A percentile compares a stretch with the other conserved stretches of the same genome.
Conservation (phyloP, 164 flowering plant species). For the Chloranthus sessilifolius region DNA sequence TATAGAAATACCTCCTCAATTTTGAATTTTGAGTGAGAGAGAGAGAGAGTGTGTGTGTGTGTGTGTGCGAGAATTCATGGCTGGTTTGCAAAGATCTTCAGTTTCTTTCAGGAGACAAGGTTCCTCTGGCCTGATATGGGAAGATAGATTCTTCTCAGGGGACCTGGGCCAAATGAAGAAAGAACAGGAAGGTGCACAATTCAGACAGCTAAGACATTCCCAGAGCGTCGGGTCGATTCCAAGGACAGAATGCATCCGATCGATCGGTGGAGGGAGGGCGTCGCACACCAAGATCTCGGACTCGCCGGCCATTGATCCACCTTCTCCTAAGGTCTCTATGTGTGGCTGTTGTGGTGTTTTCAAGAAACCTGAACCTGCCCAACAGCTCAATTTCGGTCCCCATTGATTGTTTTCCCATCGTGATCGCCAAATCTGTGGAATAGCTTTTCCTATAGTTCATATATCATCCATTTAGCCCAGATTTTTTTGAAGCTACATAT, state of each 20-base stretch:
- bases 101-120: slow-evolving; percentile 77
- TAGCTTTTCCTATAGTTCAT: no score
- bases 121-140: slow-evolving; percentile 83
- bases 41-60: no score
- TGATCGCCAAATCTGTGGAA: no score
- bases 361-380: slow-evolving; percentile 21
- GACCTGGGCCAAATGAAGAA: slow-evolving; percentile 28
- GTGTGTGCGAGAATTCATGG: slow-evolving; percentile 34
- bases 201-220: slow-evolving; percentile 11
- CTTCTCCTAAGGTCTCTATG: slow-evolving; percentile 54
- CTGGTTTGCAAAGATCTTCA: slow-evolving; percentile 58
- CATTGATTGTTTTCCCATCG: no score
- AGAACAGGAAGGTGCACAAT: slow-evolving; percentile 11
- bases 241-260: slow-evolving; percentile 25
- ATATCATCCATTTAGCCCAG: no score
- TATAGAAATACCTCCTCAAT: neutral
- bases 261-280: slow-evolving; percentile 36
- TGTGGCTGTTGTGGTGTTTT: slow-evolving; percentile 50
- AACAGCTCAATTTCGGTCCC: no score
- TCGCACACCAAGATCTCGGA: slow-evolving; percentile 34
- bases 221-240: slow-evolving; percentile 4
- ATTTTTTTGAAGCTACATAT: no score
- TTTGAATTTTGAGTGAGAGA: slow-evolving; percentile 5
- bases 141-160: slow-evolving; percentile 46
- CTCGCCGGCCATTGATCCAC: slow-evolving; percentile 55